Evolutionary conservation across 73 alveolate genomes (phyloP).

Genomic region (Urostyla sp.): DNA sequence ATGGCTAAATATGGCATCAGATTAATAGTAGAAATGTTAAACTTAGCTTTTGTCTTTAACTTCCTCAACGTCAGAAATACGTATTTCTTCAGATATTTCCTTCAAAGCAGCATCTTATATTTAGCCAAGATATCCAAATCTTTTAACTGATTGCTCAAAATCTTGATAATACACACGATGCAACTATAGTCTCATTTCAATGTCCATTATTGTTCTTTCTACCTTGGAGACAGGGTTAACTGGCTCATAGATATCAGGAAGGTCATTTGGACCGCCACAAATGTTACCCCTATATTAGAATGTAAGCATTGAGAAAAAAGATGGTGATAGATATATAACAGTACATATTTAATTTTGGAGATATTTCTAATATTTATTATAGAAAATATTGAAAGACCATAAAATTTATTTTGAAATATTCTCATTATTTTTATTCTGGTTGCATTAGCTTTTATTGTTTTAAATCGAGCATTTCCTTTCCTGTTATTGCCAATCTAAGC

Average conservation of each 20-base stretch:
- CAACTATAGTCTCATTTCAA: not conserved
- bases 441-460: not conserved
- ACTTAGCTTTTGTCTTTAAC: no score
- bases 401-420: not conserved
- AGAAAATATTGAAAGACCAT: not conserved
- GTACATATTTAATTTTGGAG: not conserved
- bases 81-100: slow-evolving; percentile 25
- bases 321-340: no score
- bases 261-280: not conserved
- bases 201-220: slow-evolving; percentile 42
- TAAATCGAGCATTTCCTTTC: not conserved
- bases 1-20: no score
- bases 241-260: not conserved
- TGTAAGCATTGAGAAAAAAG: no score
- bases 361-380: not conserved
- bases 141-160: not conserved
- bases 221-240: slow-evolving; percentile 5
- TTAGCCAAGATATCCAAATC: slow-evolving; percentile 15
- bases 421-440: slow-evolving; percentile 9
- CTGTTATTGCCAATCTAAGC: slow-evolving; percentile 26
- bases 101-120: not conserved
- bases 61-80: no score
- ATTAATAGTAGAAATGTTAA: no score
- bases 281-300: slow-evolving; percentile 33
- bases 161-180: not conserved